Evolutionary conservation across 2,329 filamentous ascomycete species (phyloP), one percentile per base, ranked within the genome.

Genomic region (Rosellinia necatrix): DNA sequence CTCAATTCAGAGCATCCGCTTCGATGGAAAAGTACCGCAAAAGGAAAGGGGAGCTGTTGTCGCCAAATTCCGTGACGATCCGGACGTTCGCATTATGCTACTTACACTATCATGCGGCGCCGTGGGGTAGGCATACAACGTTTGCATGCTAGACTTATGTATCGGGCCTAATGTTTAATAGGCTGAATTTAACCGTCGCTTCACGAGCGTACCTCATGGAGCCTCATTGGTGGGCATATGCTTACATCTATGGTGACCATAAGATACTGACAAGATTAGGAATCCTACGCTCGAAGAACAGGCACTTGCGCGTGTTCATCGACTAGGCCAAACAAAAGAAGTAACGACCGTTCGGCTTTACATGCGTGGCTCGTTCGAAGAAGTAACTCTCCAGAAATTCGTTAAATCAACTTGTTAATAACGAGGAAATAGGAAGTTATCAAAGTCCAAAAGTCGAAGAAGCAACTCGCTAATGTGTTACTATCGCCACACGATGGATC

Each of bases 51-150:
- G 76, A 7, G 35, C 58, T 0, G 73, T 76, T 0, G 60, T 82
- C 0, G 58, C 76, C 0, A 66, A 51, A 4, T 81, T 83, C 60
- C 69, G 69, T 1, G 61, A 43, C 0, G 71, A 82, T 6, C 64
- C 72, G 0, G 54, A 34, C 0, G 62, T 78, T 4, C 66, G 69
- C 0, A 74, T 82, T 3, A 73, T 81, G 54, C 70, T 83, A 0
- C 65, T 82, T 1, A 81, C 80, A 0, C 64, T 82, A 2, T 75
- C 76, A 0, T 83, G 80, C 47, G 81, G 78, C 30, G 77, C 78
- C 9, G 75, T 78, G 22, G 79, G 80, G 77, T 79, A 66, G 64
- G 75, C 25, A 12, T n/a, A n/a, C n/a, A n/a, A n/a, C n/a, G n/a
- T n/a, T n/a, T n/a, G n/a, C n/a, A n/a, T n/a, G n/a, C n/a, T n/a